Percentiles rank a stretch among this genome's conserved stretches.
Conservation (phyloP, 2,329 filamentous ascomycete genomes). For the Cladophialophora carrionii region DNA sequence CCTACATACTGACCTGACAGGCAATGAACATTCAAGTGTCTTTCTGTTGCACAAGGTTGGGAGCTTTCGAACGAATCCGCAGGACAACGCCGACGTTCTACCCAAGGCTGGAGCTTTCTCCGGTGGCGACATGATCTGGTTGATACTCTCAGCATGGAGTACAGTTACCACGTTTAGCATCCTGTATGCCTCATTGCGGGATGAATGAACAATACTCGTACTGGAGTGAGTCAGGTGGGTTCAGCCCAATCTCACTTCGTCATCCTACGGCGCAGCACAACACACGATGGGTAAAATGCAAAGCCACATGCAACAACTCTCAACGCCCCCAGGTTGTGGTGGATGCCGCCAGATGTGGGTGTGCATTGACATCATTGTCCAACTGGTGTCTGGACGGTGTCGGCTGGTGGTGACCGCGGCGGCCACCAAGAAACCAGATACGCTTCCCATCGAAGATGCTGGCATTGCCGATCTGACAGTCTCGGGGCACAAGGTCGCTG, state of each 20-base stretch:
- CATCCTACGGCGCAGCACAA: not conserved
- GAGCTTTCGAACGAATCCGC: slow-evolving; percentile 8
- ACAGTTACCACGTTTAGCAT: not conserved
- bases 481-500: not conserved
- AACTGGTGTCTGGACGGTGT: not conserved
- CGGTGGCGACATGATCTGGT: not conserved
- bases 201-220: too few species aligned
- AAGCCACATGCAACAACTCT: not conserved
- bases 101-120: not conserved
- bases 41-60: not conserved
- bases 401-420: not conserved
- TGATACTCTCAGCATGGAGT: not conserved
- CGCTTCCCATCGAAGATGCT: slow-evolving; percentile 1
- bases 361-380: not conserved
- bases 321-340: not conserved
- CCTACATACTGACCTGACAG: slow-evolving; percentile 15
- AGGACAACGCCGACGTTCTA: slow-evolving; percentile 1
- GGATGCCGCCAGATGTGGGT: not conserved
- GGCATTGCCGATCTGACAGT: slow-evolving; percentile 6
- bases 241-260: not conserved
- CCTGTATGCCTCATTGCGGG: not conserved
- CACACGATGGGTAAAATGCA: not conserved
- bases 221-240: not conserved
- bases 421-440: slow-evolving; percentile 1
- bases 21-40: slow-evolving; percentile 8